Evolutionary conservation across 306 rosid species (phyloP), one percentile per base, ranked within the genome.

Genomic region (Fragaria vesca): DNA sequence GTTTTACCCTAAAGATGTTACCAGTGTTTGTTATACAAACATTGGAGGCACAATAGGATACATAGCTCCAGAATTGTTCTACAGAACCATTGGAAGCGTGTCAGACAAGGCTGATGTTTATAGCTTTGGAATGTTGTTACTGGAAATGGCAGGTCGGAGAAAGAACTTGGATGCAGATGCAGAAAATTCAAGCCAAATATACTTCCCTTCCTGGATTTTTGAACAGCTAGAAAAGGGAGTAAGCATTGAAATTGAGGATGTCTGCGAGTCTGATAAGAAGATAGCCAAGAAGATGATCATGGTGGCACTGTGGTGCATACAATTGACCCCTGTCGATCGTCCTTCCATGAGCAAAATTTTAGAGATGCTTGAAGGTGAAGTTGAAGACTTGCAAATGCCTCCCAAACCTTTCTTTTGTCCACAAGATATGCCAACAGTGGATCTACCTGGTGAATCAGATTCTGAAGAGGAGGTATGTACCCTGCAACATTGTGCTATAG

Each of bases 221-320:
- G 62, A 47, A 1, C 72, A 75, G 12, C 24, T 73, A 2, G 77
- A 73, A 8, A 73, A 40, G 16, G 77, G 77, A 73, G 57, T 36
- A 20, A 11, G 57, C 50, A 50, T 63, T 12, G 43, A 77, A 15
- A 46, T 80, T 8, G 74, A 42, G 63, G 66, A 57, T 73, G 81
- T 11, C 0, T n/a, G 63, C 0, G 57, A 65, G 12, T 60, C 71
- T 2, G 85, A 83, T 0, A 71, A 55, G n/a, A 17, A 70, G 16
- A 5, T 74, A 2, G 66, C 3, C 7, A 80, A 71, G 34, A 77
- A 83, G 47, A 83, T 88, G 82, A 18, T 85, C 11, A 45, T 76
- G 3, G 80, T 83, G 0, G 83, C 81, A 0, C 60, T 85, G 38
- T 87, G 84, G 79, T 79, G 90, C 62, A 84, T 81, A 63, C 79